phyloP scores from a whole-genome alignment of 1,139 yeast species.

The Scheffersomyces illinoinensis region DNA sequence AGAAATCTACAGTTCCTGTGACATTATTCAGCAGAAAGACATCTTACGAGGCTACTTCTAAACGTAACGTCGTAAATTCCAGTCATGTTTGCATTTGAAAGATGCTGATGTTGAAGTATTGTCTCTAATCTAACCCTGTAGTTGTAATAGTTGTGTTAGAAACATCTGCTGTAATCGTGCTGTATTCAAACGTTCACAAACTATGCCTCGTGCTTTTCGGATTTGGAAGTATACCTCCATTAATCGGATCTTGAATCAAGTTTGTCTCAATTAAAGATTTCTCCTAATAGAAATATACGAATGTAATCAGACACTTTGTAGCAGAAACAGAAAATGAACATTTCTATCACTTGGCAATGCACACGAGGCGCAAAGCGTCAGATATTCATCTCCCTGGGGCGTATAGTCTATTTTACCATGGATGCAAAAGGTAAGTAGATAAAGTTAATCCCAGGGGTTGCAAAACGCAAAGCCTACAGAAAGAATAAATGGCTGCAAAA shows the following conservation, averaged over 20 bases:
- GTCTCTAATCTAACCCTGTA: too few species aligned
- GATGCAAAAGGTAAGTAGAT: constrained; percentile 11
- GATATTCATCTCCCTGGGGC: constrained; percentile 18
- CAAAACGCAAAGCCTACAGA: not conserved
- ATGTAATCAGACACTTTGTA: not conserved
- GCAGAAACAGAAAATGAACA: not conserved
- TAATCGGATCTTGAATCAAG: not conserved
- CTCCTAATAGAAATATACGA: not conserved
- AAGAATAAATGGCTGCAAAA: not conserved
- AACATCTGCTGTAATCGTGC: too few species aligned
- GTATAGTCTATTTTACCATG: constrained; percentile 19
- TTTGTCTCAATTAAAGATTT: not conserved
- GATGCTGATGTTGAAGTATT: too few species aligned
- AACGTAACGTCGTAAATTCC: too few species aligned
- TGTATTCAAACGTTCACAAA: too few species aligned
- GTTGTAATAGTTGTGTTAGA: too few species aligned
- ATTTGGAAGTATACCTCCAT: not conserved
- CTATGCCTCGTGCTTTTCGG: too few species aligned
- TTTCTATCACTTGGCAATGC: not conserved
- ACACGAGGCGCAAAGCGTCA: not conserved
- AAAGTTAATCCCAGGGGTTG: constrained; percentile 17
- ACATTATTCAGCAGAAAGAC: too few species aligned
- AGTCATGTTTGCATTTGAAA: too few species aligned
- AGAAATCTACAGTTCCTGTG: too few species aligned
- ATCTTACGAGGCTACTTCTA: too few species aligned